Conservation (phyloP, 1,139 yeast species). For the Yarrowia galli region DNA sequence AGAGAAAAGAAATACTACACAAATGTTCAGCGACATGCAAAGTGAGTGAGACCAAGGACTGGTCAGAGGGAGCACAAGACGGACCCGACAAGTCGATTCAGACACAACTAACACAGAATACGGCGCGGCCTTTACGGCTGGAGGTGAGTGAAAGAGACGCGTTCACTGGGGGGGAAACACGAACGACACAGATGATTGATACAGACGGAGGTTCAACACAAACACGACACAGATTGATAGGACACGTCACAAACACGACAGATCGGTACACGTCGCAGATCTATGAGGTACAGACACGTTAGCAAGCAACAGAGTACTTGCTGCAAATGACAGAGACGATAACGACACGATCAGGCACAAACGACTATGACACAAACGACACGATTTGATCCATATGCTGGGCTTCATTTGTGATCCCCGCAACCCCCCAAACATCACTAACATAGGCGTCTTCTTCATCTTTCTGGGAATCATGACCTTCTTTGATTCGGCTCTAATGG, state of each 20-base stretch:
- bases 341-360: too few species aligned
- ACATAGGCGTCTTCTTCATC: constrained; percentile 65
- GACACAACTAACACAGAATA: constrained; percentile 59
- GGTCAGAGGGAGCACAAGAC: neutral
- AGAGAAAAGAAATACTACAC: neutral
- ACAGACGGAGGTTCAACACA: neutral
- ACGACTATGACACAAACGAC: too few species aligned
- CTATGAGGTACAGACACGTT: too few species aligned
- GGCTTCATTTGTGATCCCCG: too few species aligned
- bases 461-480: constrained; percentile 82
- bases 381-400: too few species aligned
- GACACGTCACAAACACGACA: neutral
- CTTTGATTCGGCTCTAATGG: constrained; percentile 87
- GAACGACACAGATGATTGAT: neutral
- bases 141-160: constrained; percentile 55
- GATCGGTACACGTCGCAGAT: too few species aligned
- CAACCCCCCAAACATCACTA: neutral
- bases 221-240: neutral
- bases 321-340: too few species aligned
- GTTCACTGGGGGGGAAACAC: neutral
- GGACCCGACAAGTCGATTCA: neutral
- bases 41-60: neutral
- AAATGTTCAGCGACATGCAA: constrained; percentile 29
- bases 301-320: too few species aligned
- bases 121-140: constrained; percentile 94